Evolutionary conservation across 805 yeast genomes (phyloP).

Genomic region (Pichia exigua): DNA sequence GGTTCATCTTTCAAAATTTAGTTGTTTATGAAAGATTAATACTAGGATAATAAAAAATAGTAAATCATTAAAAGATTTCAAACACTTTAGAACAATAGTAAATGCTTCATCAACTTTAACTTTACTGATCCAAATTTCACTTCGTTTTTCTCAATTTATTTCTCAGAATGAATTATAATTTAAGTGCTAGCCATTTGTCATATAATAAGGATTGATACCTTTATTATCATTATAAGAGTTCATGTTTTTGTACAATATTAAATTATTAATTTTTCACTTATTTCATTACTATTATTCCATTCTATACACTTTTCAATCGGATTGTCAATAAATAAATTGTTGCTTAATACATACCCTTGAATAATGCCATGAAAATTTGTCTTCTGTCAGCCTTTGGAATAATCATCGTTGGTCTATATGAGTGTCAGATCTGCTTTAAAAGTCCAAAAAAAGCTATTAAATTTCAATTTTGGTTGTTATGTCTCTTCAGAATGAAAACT

Average conservation of each 20-base stretch:
- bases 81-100: too few relatives aligned
- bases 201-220: too few relatives aligned
- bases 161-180: too few relatives aligned
- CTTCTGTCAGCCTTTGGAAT: constrained; percentile 99
- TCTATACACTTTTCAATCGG: background rate
- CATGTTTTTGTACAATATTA: background rate
- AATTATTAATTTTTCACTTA: background rate
- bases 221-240: too few relatives aligned
- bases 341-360: constrained; percentile 73
- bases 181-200: too few relatives aligned
- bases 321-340: background rate
- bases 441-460: background rate
- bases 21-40: too few relatives aligned
- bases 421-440: constrained; percentile 1
- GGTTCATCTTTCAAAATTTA: too few relatives aligned
- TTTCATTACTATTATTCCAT: background rate
- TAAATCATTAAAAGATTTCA: too few relatives aligned
- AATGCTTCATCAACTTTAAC: too few relatives aligned
- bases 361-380: constrained; percentile 98
- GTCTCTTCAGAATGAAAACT: background rate
- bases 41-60: too few relatives aligned
- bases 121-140: too few relatives aligned
- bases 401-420: constrained; percentile 55
- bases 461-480: background rate
- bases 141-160: too few relatives aligned